Conservation (phyloP, 2,329 filamentous ascomycete species). For the Amylocarpus encephaloides region DNA sequence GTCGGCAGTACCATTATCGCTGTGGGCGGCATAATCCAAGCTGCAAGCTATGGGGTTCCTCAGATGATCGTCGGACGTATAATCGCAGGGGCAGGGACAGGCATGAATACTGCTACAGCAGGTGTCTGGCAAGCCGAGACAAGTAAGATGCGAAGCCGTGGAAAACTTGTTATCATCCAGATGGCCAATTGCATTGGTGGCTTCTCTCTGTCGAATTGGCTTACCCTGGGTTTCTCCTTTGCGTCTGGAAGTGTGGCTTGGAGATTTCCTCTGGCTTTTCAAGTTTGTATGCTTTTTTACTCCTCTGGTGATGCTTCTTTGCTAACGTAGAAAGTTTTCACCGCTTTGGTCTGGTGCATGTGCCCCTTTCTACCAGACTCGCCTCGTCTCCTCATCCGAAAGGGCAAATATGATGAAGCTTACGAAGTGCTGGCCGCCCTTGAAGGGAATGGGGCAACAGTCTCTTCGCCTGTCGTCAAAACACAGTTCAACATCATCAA, state of each 20-base stretch:
- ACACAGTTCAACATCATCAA: constrained; percentile 36
- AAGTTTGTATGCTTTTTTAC: constrained; percentile 16
- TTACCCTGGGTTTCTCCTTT: constrained; percentile 47
- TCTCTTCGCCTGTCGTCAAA: constrained; percentile 33
- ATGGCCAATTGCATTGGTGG: constrained; percentile 47
- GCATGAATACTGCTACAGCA: constrained; percentile 37
- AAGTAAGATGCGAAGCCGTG: constrained; percentile 46
- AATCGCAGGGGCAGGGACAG: constrained; percentile 67
- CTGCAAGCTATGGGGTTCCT: constrained; percentile 33
- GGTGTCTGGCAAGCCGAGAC: constrained; percentile 55
- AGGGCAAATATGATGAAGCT: constrained; percentile 53
- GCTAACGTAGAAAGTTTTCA: neutral
- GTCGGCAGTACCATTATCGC: constrained; percentile 34
- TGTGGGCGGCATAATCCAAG: constrained; percentile 37
- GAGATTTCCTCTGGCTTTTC: constrained; percentile 53
- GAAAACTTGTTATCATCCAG: constrained; percentile 51
- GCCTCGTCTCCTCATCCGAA: constrained; percentile 59
- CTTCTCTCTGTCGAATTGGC: constrained; percentile 52
- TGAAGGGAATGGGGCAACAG: constrained; percentile 36
- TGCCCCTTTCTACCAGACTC: neutral
- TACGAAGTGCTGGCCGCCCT: constrained; percentile 42
- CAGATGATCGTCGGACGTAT: constrained; percentile 72
- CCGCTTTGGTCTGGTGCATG: neutral
- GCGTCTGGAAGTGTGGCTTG: constrained; percentile 40
- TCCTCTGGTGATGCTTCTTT: too few species aligned